These are phyloP conservation scores for Cornus kousa DNA, from an alignment of 148 eudicot species.

Conservation along the genomic window DNA sequence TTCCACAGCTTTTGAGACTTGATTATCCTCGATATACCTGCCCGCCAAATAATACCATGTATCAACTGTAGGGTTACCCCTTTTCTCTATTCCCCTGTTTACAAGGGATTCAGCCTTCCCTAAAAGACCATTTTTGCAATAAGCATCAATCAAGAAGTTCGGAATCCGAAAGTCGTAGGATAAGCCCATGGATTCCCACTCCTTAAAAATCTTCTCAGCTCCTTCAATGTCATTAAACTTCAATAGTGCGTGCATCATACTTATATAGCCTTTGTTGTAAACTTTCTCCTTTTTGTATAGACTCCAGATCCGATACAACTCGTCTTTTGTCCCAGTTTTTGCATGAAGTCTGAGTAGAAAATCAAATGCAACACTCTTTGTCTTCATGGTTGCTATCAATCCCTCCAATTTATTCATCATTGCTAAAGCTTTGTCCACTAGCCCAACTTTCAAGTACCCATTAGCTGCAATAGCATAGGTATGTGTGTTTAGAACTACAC, in stretches of 20 bases:
- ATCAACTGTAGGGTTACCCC: conserved; percentile 18
- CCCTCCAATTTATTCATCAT: conserved; percentile 30
- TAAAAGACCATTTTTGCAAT: conserved; percentile 23
- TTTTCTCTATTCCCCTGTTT: conserved; percentile 19
- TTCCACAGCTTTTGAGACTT: conserved; percentile 31
- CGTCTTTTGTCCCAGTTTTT: conserved; percentile 29
- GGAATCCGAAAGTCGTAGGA: conserved; percentile 31
- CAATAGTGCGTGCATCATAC: conserved; percentile 29
- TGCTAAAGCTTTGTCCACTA: conserved; percentile 21
- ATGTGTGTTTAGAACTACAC: background rate
- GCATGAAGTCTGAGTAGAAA: conserved; percentile 23
- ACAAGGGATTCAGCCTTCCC: conserved; percentile 37
- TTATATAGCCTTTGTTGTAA: conserved; percentile 30
- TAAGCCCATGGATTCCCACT: conserved; percentile 33
- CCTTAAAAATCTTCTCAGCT: conserved; percentile 35
- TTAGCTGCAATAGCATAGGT: conserved; percentile 29
- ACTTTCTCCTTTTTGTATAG: conserved; percentile 14
- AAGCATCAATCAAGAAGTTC: conserved; percentile 21
- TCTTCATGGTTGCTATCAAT: conserved; percentile 6
- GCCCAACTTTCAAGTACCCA: conserved; percentile 28
- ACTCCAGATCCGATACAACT: conserved; percentile 29
- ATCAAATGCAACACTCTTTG: background rate
- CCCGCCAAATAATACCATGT: conserved; percentile 32
- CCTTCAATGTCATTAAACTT: conserved; percentile 37
- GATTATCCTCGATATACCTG: conserved; percentile 25